A percentile compares a stretch with the other conserved stretches of the same genome.
These are phyloP conservation scores for Tetracladium maxilliforme DNA, from an alignment of 2,329 filamentous ascomycete genomes.

Conservation along the genomic window DNA sequence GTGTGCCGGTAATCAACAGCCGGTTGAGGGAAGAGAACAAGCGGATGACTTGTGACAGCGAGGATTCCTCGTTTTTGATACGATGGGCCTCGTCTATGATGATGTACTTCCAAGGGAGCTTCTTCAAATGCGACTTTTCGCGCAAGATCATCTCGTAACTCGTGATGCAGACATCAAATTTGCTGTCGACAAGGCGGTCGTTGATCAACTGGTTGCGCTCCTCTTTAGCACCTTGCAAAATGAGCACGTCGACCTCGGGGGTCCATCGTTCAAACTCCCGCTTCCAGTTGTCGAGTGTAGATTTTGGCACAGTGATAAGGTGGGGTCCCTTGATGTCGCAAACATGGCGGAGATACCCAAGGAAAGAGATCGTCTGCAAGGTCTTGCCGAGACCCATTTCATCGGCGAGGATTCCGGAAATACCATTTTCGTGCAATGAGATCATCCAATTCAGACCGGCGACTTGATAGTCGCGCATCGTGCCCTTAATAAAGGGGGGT, in stretches of 20 bases:
- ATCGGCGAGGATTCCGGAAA: conserved; percentile 92
- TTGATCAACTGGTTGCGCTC: conserved; percentile 81
- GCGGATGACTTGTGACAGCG: conserved; percentile 88
- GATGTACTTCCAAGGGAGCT: conserved; percentile 99
- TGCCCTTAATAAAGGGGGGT: conserved; percentile 71
- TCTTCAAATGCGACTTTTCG: conserved; percentile 88
- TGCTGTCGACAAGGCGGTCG: conserved; percentile 79
- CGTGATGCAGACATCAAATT: conserved; percentile 96
- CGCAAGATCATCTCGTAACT: conserved; percentile 98
- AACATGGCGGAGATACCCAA: conserved; percentile 87
- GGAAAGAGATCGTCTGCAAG: conserved; percentile 89
- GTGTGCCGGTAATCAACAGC: conserved; percentile 89
- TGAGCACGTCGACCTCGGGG: conserved; percentile 84
- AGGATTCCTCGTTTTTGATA: conserved; percentile 99
- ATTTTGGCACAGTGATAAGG: conserved; percentile 85
- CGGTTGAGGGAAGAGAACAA: conserved; percentile 93
- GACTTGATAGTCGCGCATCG: conserved; percentile 94
- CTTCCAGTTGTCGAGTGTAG: conserved; percentile 96
- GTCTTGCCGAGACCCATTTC: conserved; percentile 99
- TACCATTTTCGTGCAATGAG: conserved; percentile 95
- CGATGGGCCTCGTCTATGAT: conserved; percentile 97
- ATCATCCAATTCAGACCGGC: conserved; percentile 95
- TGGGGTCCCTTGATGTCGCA: conserved; percentile 84
- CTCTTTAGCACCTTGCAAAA: conserved; percentile 90
- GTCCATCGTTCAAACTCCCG: conserved; percentile 91